Evolutionary conservation across 1,284 basidiomycete genomes (phyloP), one percentile per base, ranked within the genome.

Genomic region (Tilletia horrida): DNA sequence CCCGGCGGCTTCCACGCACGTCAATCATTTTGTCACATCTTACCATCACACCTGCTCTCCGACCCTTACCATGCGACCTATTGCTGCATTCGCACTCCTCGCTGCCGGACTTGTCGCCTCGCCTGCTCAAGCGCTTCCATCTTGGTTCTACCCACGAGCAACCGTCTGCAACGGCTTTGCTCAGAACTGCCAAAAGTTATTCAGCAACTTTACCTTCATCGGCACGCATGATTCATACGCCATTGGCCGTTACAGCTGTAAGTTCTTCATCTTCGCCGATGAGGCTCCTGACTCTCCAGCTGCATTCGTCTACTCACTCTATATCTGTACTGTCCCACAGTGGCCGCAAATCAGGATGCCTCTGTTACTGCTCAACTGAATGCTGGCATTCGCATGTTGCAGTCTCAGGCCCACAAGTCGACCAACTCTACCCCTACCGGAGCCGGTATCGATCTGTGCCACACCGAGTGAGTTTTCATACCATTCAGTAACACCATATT

Each of bases 331-430:
- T 48, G 18, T 52, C 50, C 13, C 13, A n/a, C 45, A 52, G 55
- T 59, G 48, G 66, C 73, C n/a, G 11, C 63, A 13, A 79, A 79
- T 57, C 74, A 78, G 50, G 67, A 74, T 7, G 68, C 68, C 57
- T 43, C 68, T 89, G 89, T 93, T 27, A 89, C 88, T 0, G 88
- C 88, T 69, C 92, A 94, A 81, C 83, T 97, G 71, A 89, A 88
- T 72, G 92, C 96, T 82, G 94, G 94, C 13, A 86, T 97, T 70
- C 87, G 95, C 44, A 87, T 95, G 85, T 85, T 97, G 42, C 93
- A 97, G 83, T 85, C 92, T 75, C 93, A 96, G 83, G 87, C 90
- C 9, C 92, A 95, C 79, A 87, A 88, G 70, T 78, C 86, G 44
- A 83, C 80, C 59, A 80, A 84, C 67, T 87, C 87, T 35, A 85